A percentile compares a stretch with the other conserved stretches of the same genome.
Evolutionary conservation across 192 early-diverging fungal species (phyloP).

Genomic region (Coemansia guatemalensis): DNA sequence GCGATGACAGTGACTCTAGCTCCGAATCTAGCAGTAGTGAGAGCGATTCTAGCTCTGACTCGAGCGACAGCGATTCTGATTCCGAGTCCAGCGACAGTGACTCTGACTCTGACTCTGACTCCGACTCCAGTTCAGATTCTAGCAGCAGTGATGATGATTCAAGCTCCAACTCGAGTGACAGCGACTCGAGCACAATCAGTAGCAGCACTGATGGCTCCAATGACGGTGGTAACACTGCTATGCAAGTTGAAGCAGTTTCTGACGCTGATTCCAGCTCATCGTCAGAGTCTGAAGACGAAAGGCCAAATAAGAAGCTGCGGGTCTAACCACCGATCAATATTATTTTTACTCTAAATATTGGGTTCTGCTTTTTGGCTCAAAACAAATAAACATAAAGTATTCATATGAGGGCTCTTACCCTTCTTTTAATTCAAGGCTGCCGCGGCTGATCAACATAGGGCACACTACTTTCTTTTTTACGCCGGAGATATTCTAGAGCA

Average conservation of each 20-base stretch:
- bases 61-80: constrained; percentile 11
- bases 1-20: background rate
- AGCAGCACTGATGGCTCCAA: too few relatives aligned
- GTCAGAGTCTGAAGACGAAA: constrained; percentile 21
- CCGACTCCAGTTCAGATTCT: constrained; percentile 9
- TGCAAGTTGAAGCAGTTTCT: too few relatives aligned
- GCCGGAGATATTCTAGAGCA: too few relatives aligned
- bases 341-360: background rate
- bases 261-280: constrained; percentile 1
- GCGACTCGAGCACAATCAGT: background rate
- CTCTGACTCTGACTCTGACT: background rate
- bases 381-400: too few relatives aligned
- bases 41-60: constrained; percentile 8
- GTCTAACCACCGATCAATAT: background rate
- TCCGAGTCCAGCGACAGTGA: constrained; percentile 13
- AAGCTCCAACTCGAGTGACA: constrained; percentile 6
- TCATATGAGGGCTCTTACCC: too few relatives aligned
- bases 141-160: constrained; percentile 9
- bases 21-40: background rate
- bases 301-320: constrained; percentile 30
- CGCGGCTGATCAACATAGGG: too few relatives aligned
- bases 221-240: background rate
- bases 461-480: too few relatives aligned
- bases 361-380: too few relatives aligned
- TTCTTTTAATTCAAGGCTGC: too few relatives aligned